Conservation (phyloP, 2,329 filamentous ascomycete species). For the Mariannaea sp. region DNA sequence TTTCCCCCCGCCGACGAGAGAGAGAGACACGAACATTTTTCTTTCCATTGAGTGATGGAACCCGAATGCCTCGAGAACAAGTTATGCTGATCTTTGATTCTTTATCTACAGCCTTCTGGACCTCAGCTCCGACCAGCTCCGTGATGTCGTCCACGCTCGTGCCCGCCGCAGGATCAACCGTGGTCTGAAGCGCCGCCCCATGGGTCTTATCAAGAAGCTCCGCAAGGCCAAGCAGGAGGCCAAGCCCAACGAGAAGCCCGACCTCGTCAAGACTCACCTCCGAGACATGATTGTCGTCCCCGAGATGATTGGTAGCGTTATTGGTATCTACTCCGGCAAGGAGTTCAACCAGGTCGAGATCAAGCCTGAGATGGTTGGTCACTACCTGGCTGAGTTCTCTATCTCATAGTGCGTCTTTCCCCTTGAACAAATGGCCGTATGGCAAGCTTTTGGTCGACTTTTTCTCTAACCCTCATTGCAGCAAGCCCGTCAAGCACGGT, state of each 20-base stretch:
- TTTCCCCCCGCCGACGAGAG: conserved; percentile 38
- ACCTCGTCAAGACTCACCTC: conserved; percentile 98
- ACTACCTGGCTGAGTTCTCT: conserved; percentile 99
- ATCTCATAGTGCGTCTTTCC: conserved; percentile 89
- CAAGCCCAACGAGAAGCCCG: conserved; percentile 99
- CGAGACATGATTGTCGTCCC: conserved; percentile 99
- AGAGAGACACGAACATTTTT: too few relatives aligned
- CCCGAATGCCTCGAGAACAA: conserved; percentile 14
- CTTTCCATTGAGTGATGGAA: conserved; percentile 4
- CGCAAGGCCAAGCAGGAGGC: conserved; percentile 99
- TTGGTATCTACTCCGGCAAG: conserved; percentile 99
- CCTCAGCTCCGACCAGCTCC: conserved; percentile 97
- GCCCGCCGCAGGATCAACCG: conserved; percentile 99
- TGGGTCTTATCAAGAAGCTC: conserved; percentile 99
- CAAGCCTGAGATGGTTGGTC: conserved; percentile 99
- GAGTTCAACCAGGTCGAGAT: conserved; percentile 99
- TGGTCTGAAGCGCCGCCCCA: conserved; percentile 99
- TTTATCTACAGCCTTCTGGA: conserved; percentile 80
- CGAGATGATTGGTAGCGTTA: conserved; percentile 99
- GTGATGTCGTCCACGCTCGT: conserved; percentile 98
- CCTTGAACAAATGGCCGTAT: too few relatives aligned
- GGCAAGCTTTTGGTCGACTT: too few relatives aligned
- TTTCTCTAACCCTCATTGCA: conserved; percentile 63
- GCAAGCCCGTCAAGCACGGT: conserved; percentile 99
- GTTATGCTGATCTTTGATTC: conserved; percentile 31